Evolutionary conservation across 2,329 filamentous ascomycete species (phyloP), one percentile per base, ranked within the genome.

Genomic region (Cordyceps pruinosa): DNA sequence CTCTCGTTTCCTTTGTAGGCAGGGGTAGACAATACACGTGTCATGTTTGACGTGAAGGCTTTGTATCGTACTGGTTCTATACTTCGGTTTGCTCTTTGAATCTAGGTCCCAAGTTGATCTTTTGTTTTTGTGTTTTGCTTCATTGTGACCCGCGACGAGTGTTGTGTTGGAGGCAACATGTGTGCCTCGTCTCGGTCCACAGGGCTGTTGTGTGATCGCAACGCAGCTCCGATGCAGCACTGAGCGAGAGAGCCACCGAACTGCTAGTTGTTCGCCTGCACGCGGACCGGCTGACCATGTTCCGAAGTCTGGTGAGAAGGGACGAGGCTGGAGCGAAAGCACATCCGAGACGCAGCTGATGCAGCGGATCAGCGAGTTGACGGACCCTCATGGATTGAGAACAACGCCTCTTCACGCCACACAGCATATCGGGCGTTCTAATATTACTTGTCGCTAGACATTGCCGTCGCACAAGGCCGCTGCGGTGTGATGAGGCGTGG

Each of bases 401-500:
- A 6, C 10, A 41, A 37, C 19, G 32, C 5, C 9, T 42, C 15
- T 13, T 25, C 21, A 26, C 44, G 53, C 53, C 53, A 56, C 53
- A 42, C 30, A 39, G 13, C 19, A 56, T 26, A 28, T 49, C 19
- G 44, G 45, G 44, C n/a, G n/a, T 34, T 28, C 34, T 19, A 25
- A 32, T 25, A 23, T 32, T 41, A 42, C 26, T 41, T 37, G 51
- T 21, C n/a, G 34, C 26, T 17, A 41, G 35, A 8, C 26, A 48
- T 39, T 26, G 25, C 19, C 8, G 53, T 56, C 34, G 26, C 53
- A 56, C 53, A 25, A 34, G 45, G n/a, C 44, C 10, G 32, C 5
- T 49, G 53, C 45, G 17, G 45, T 48, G 53, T 56, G 53, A 42
- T 28, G 12, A 10, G 35, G 53, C 44, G 34, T 32, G 19, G 44